Evolutionary conservation across 2,329 filamentous ascomycete species (phyloP), one percentile per base, ranked within the genome.

Genomic region (Juglanconis juglandina): DNA sequence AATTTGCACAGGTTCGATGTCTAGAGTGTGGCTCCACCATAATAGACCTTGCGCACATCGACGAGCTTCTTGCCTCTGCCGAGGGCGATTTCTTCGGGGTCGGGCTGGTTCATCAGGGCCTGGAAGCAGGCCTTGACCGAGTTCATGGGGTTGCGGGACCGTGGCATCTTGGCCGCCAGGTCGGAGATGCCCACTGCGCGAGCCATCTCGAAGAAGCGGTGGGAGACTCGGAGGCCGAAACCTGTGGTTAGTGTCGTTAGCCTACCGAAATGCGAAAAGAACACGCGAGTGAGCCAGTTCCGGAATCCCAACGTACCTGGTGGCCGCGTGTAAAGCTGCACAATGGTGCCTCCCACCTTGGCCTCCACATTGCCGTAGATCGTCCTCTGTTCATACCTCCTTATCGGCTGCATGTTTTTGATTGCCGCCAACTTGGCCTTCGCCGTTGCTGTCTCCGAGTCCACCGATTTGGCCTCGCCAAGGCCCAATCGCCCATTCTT

Each of bases 131-230:
- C 95, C 79, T 97, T 97, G 77, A 96, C 90, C 17, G 93, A 91
- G 80, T 99, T 99, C 92, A 98, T 96, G 67, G 92, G 92, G 81
- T 96, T 98, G 70, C 93, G 86, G 64, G 91, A 91, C 50, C 94
- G 89, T 42, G 88, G 87, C 64, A 96, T 93, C 66, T 85, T 84
- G 53, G 91, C 93, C 14, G 92, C 85, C 39, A 99, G 84, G 73
- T 99, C 95, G 65, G 88, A 82, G 70, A 99, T 92, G 66, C 95
- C 95, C 46, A 87, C 90, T 53, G 88, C 87, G 65, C 92, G 89
- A 71, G 91, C 93, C 81, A 99, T 92, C 75, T 99, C 94, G 76
- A 93, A 98, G 74, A 99, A 94, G 66, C 92, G 86, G 72, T 91
- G 87, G 68, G 96, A 92, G 72, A 91, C 92, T 70, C 95, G 91